Evolutionary conservation across 1,139 yeast genomes (phyloP).

Genomic region (Chernovozyma aurita): DNA sequence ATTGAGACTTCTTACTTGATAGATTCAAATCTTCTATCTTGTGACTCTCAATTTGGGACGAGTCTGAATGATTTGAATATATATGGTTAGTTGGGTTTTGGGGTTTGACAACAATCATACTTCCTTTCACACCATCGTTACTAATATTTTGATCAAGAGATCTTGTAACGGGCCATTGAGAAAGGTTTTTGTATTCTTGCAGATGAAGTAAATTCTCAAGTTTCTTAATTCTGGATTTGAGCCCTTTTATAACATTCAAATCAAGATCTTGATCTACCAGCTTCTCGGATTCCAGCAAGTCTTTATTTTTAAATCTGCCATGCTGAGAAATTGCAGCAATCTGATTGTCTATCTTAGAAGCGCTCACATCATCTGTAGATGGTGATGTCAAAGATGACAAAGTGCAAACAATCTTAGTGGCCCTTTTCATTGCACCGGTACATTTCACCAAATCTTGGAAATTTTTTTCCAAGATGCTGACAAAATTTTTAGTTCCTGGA

Average conservation of each 20-base stretch:
- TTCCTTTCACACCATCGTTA: conserved; percentile 9
- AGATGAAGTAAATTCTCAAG: conserved; percentile 66
- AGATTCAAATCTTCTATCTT: background rate
- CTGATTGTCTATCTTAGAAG: conserved; percentile 18
- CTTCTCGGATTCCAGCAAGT: conserved; percentile 10
- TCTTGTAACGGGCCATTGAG: conserved; percentile 50
- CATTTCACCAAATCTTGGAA: conserved; percentile 41
- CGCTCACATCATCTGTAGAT: conserved; percentile 15
- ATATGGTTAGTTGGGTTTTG: background rate
- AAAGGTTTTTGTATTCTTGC: conserved; percentile 53
- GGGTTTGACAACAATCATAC: conserved; percentile 16
- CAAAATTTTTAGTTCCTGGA: conserved; percentile 23
- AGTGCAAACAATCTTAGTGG: conserved; percentile 32
- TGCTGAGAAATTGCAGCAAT: conserved; percentile 5
- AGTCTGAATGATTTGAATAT: conserved; percentile 6
- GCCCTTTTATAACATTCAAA: conserved; percentile 45
- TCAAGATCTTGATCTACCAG: conserved; percentile 27
- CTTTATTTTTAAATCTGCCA: conserved; percentile 9
- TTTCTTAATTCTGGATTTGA: conserved; percentile 56
- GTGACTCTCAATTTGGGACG: conserved; percentile 14
- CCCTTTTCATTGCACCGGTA: conserved; percentile 35
- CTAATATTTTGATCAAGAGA: conserved; percentile 1
- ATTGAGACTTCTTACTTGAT: conserved; percentile 11
- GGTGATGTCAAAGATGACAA: conserved; percentile 29
- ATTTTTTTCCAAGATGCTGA: conserved; percentile 39